Base-by-base conservation (phyloP, 352 stramenopile species). In the Phytopythium oedochilum region DNA sequence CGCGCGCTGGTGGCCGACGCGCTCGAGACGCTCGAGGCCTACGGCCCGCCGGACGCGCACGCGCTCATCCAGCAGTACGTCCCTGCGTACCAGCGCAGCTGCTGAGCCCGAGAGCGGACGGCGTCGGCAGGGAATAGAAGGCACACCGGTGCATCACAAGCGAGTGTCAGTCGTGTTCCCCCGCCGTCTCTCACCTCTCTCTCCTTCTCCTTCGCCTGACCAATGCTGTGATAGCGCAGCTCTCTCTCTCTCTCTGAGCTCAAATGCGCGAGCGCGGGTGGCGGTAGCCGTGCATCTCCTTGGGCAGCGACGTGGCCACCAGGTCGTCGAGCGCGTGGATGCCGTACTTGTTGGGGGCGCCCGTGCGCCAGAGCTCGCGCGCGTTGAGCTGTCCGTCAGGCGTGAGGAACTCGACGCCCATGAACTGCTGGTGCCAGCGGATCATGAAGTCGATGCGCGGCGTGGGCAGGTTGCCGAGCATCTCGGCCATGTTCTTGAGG, bases 401-500 rank as follows among this genome's bases (percentile, higher is more conserved):
- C 49, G 74, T 83, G 23, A 97, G 63, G 72, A 96, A 97, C 39
- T 83, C 75, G 39, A 96, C 82, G 43, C 70, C 80, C 89, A 97
- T 97, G 71, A 86, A 75, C 66, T 92, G 81, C 76, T 97, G 89
- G 72, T 97, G 89, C 89, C 89, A 97, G 45, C 88, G 83, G 66
- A 97, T 97, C 76, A 97, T 95, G 48, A 96, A 96, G 73, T 97
- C 87, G 36, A 97, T 96, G 51, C 86, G 86, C 14, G 89, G 89
- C 46, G 88, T 97, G 11, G 89, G 89, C 60, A 97, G 96, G 68
- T 97, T 97, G 61, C 88, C 89, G 50, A 95, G 73, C 78, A 96
- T 89, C 75, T 96, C 86, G 22, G 88, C 89, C 73, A 97, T 94
- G 71, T 96, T 96, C 70, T 97, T 97, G 43, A 97, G 73, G 61